Conservation (phyloP, 2,329 filamentous ascomycete species). For the Diaporthe vexans region DNA sequence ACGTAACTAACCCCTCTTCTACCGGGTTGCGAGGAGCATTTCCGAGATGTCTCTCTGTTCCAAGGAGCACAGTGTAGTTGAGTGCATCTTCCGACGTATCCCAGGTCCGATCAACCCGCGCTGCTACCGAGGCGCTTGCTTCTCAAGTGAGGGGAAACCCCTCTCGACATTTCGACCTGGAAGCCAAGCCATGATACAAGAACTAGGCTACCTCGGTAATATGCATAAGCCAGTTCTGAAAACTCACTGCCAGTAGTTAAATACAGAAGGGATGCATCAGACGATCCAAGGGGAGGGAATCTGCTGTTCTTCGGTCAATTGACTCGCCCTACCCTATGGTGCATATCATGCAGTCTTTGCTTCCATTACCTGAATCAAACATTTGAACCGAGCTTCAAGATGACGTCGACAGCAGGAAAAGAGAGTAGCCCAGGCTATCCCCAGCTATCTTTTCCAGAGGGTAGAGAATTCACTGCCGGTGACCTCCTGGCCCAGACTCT, state of each 20-base stretch:
- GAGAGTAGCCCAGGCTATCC: background rate
- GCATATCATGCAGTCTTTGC: background rate
- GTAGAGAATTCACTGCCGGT: slow-evolving; percentile 57
- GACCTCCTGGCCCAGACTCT: slow-evolving; percentile 61
- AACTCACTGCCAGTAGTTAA: background rate
- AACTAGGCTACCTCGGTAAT: background rate
- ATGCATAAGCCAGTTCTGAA: background rate
- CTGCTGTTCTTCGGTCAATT: background rate
- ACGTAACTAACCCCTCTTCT: background rate
- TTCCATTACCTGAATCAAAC: background rate
- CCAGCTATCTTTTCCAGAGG: slow-evolving; percentile 1
- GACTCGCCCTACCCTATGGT: background rate
- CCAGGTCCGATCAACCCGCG: background rate
- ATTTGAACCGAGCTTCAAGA: background rate
- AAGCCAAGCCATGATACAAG: slow-evolving; percentile 4
- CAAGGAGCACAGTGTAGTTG: background rate
- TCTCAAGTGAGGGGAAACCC: slow-evolving; percentile 16
- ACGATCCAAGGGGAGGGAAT: background rate
- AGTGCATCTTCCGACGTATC: background rate
- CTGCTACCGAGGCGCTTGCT: background rate
- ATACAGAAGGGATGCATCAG: background rate
- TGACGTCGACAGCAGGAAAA: background rate
- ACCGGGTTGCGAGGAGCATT: background rate
- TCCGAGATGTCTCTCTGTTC: background rate
- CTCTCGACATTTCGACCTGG: background rate